Evolutionary conservation across 805 yeast species (phyloP), one percentile per base, ranked within the genome.

Genomic region (Metschnikowia similis): DNA sequence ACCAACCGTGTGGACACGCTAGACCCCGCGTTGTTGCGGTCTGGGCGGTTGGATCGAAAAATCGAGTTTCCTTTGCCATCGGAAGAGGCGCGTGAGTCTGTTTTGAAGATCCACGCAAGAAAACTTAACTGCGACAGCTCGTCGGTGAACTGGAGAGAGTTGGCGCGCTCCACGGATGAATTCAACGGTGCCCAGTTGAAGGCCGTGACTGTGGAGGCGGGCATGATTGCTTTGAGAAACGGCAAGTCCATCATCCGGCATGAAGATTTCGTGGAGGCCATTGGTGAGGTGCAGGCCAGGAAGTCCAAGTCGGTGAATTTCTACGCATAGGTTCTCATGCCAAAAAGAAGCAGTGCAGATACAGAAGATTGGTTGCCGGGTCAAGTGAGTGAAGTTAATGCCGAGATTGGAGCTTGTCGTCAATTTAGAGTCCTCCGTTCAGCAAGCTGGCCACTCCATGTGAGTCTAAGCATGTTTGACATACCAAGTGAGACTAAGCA

Each of bases 131-230:
- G 91, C 51, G 96, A 89, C 67, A 72, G 71, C 59, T 85, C 82
- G 52, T 83, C 87, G 36, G 90, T 94, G 56, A 94, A 94, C 73
- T 94, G 99, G 99, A 88, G 90, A 69, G 99, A 94, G 74, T 81
- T 94, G 66, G 98, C 99, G 4, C 82, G 99, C 66, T 88, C 96
- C 7, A 94, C 99, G 0, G 99, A 94, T 69, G 99, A 94, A 71
- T 94, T 94, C 70, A 94, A 94, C 65, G 99, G 99, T 66, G 99
- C 99, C 1, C 99, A 94, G 72, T 77, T 94, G 66, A 94, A 94
- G 74, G 99, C 99, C 1, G 99, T 94, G 39, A 91, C 97, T 7
- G 99, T 94, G 21, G 99, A 94, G 70, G 99, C 99, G 6, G 99
- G 99, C 65, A 94, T 94, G 99, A 94, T 94, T 71, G 99, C 99